Evolutionary conservation across 1,284 basidiomycete species (phyloP).

Genomic region (Leccinum fallax): DNA sequence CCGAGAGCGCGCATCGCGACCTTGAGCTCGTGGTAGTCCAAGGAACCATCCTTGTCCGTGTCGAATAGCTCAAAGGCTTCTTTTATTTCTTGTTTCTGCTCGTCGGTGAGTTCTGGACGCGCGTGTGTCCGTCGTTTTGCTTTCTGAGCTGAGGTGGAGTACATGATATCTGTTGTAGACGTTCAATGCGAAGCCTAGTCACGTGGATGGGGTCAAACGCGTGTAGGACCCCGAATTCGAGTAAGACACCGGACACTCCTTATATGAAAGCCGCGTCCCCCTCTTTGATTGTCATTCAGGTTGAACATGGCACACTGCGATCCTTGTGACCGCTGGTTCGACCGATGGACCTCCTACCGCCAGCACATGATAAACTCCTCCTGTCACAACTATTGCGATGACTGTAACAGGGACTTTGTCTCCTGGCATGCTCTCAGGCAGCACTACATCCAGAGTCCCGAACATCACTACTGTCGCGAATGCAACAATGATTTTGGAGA

Average conservation of each 20-base stretch:
- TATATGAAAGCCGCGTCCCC: not conserved
- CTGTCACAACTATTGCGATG: constrained; percentile 23
- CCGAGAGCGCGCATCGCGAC: constrained; percentile 98
- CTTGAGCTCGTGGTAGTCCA: constrained; percentile 98
- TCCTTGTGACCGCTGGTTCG: constrained; percentile 23
- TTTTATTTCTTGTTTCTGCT: constrained; percentile 97
- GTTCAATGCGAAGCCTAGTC: constrained; percentile 11
- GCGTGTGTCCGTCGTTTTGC: constrained; percentile 69
- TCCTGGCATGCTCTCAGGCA: constrained; percentile 21
- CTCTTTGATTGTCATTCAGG: too few relatives aligned
- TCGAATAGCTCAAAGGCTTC: constrained; percentile 99
- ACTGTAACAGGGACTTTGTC: constrained; percentile 25
- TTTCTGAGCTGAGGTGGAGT: constrained; percentile 72
- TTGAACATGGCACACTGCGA: constrained; percentile 19
- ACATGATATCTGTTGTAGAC: constrained; percentile 48
- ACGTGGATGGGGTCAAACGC: constrained; percentile 31
- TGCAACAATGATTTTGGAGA: constrained; percentile 43
- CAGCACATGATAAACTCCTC: constrained; percentile 30
- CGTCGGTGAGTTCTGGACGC: constrained; percentile 85
- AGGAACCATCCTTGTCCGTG: constrained; percentile 95
- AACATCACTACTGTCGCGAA: constrained; percentile 42
- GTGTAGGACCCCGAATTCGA: constrained; percentile 26
- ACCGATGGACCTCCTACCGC: constrained; percentile 7
- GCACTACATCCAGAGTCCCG: constrained; percentile 31
- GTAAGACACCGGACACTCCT: not conserved